Conservation (phyloP, 78 protist species). For the Blattamonas nauphoetae region DNA sequence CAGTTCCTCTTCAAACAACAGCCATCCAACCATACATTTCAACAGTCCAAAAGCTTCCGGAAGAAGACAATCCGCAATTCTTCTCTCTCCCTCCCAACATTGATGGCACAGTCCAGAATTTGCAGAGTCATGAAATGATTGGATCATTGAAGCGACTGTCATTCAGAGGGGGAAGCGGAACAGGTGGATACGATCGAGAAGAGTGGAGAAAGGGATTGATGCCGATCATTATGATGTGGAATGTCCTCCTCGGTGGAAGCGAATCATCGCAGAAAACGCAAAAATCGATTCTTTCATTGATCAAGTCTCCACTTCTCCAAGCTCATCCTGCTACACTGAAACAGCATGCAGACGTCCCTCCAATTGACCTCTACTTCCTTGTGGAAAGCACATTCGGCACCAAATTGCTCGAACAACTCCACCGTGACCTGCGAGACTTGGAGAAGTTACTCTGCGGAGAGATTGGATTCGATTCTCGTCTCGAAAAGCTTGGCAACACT, state of each 20-base stretch:
- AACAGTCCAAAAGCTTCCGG: slow-evolving; percentile 29
- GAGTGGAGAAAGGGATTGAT: not conserved
- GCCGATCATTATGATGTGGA: slow-evolving; percentile 22
- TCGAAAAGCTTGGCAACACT: not conserved
- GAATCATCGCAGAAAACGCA: too few relatives aligned
- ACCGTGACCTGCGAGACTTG: slow-evolving; percentile 7
- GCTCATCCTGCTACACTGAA: not conserved
- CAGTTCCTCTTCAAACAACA: not conserved
- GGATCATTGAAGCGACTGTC: not conserved
- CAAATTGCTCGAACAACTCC: not conserved
- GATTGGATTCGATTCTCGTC: slow-evolving; percentile 25
- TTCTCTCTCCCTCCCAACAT: slow-evolving; percentile 66
- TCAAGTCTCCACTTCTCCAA: too few relatives aligned
- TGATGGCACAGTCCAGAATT: slow-evolving; percentile 29
- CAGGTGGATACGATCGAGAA: slow-evolving; percentile 20
- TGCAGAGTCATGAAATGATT: not conserved
- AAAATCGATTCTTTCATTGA: too few relatives aligned
- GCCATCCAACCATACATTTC: not conserved
- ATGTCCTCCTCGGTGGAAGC: not conserved
- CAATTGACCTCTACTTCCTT: not conserved
- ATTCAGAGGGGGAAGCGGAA: not conserved
- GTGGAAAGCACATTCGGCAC: not conserved
- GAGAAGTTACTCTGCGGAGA: slow-evolving; percentile 33
- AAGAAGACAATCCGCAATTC: slow-evolving; percentile 42
- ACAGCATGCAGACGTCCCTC: not conserved